Evolutionary conservation across 2,329 filamentous ascomycete genomes (phyloP), one percentile per base, ranked within the genome.

Genomic region (Arthrobotrys musiformis): DNA sequence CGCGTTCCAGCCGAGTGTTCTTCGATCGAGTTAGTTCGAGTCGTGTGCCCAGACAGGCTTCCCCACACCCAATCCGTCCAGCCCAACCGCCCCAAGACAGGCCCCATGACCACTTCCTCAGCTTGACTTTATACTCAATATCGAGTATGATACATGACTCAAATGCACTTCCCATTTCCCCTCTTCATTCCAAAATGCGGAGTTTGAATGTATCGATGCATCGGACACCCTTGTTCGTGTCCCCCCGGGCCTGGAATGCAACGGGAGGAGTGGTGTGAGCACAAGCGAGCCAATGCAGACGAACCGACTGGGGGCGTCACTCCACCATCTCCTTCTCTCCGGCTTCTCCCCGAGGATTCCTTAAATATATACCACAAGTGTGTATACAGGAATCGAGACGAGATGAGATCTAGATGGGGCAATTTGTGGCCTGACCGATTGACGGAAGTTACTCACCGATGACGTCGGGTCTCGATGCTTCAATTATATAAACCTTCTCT

Each of bases 271-370:
- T n/a, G n/a, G n/a, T n/a, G n/a, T n/a, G n/a, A 4, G 28, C 22
- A 60, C 54, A 60, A 56, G 28, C 44, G 17, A 48, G 50, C 50
- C 15, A 56, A 28, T 30, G 48, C 26, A 28, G 3, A 7, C n/a
- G 30, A 58, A 58, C 28, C 58, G 42, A 24, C 15, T 35, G 37
- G 54, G 28, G 42, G 28, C 50, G 61, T 73, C 69, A 73, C 69
- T 73, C 69, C 69, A 73, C 69, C 50, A 66, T 73, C 69, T 44
- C 1, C 13, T 37, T 15, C 54, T 40, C 56, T 37, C 61, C 60
- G 69, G 68, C 48, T 30, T 61, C 28, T 62, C 26, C 67, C 67
- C 67, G 67, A n/a, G n/a, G n/a, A n/a, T n/a, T n/a, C n/a, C n/a
- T n/a, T n/a, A n/a, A n/a, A n/a, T n/a, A n/a, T n/a, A n/a, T n/a